A percentile compares a stretch with the other conserved stretches of the same genome.
These are phyloP conservation scores for Chalciporus sp. DNA, from an alignment of 1,284 basidiomycete species.

Conservation along the genomic window DNA sequence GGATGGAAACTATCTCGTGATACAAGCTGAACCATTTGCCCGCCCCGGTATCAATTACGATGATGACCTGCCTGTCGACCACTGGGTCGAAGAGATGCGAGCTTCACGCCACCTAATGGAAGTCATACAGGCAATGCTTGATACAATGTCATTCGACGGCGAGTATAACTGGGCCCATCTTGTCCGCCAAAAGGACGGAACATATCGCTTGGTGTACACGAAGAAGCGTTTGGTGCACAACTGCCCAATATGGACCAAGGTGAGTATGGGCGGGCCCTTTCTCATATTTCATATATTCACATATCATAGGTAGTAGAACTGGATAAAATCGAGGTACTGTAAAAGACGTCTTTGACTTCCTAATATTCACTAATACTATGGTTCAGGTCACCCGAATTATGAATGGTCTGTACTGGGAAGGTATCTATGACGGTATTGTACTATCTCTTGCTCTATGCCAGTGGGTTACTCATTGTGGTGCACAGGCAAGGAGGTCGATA, in stretches of 20 bases:
- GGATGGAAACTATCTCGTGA: constrained; percentile 39
- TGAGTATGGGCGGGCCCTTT: constrained; percentile 9
- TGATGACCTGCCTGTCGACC: not conserved
- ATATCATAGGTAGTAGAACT: constrained; percentile 37
- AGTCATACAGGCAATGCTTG: constrained; percentile 41
- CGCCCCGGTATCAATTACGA: constrained; percentile 14
- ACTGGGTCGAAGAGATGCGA: constrained; percentile 20
- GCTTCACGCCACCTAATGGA: constrained; percentile 31
- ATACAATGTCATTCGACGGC: constrained; percentile 42
- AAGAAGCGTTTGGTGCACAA: constrained; percentile 36
- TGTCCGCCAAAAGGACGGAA: constrained; percentile 32
- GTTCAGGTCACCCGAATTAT: constrained; percentile 30
- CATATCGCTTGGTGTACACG: constrained; percentile 38
- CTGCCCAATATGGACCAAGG: constrained; percentile 41
- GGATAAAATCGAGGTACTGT: constrained; percentile 33
- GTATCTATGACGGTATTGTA: constrained; percentile 31
- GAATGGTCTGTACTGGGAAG: constrained; percentile 28
- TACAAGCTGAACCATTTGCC: constrained; percentile 41
- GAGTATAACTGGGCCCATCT: constrained; percentile 49
- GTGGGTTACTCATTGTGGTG: not conserved
- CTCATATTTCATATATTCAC: constrained; percentile 1
- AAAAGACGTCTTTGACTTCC: not conserved
- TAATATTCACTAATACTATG: constrained; percentile 3
- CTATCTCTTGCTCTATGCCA: not conserved
- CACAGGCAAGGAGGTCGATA: constrained; percentile 35